Evolutionary conservation across 768 basidiomycete genomes (phyloP).

Genomic region (Mycena epipterygia): DNA sequence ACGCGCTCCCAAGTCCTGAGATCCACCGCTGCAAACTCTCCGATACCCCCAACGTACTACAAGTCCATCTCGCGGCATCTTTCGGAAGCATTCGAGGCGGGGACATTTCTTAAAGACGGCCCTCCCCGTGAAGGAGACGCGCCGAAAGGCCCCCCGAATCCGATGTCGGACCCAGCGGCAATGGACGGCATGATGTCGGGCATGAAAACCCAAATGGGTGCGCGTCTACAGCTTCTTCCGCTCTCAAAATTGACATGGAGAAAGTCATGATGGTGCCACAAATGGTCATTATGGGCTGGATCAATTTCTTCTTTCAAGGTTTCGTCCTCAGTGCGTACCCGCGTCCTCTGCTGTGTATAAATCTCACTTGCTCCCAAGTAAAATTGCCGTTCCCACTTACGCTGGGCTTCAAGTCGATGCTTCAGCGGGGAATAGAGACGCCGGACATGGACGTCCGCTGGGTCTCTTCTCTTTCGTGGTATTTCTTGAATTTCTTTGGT

Average conservation of each 20-base stretch:
- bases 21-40: constrained; percentile 83
- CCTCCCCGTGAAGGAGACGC: constrained; percentile 74
- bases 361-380: constrained; percentile 63
- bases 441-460: constrained; percentile 98
- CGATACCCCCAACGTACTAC: constrained; percentile 82
- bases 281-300: constrained; percentile 99
- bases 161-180: constrained; percentile 88
- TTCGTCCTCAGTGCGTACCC: constrained; percentile 91
- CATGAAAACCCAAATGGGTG: constrained; percentile 96
- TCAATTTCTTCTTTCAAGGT: constrained; percentile 99
- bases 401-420: constrained; percentile 97
- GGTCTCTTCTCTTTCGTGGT: constrained; percentile 99
- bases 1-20: constrained; percentile 89
- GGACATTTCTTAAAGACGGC: constrained; percentile 90
- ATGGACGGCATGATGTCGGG: constrained; percentile 99
- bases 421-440: constrained; percentile 95
- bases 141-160: constrained; percentile 76
- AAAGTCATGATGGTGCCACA: constrained; percentile 95
- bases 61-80: constrained; percentile 82
- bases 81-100: constrained; percentile 76
- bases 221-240: neutral
- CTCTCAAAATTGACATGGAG: constrained; percentile 3
- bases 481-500: constrained; percentile 99
- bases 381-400: constrained; percentile 98
- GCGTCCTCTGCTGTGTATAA: constrained; percentile 4